Evolutionary conservation across 176 grass and related monocot genomes (phyloP).

Genomic region (Ensete ventricosum): DNA sequence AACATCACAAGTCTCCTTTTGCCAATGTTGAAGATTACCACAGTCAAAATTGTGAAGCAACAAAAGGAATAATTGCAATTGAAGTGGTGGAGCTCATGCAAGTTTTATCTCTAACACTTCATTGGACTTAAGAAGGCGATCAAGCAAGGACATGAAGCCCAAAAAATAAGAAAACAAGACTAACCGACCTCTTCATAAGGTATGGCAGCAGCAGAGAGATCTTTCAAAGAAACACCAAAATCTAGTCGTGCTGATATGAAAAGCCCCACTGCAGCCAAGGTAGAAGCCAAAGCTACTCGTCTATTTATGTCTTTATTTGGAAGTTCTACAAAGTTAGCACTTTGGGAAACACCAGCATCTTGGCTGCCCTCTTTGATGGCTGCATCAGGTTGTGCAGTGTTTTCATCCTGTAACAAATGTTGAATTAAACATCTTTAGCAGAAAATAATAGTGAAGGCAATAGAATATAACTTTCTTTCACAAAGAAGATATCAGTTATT

Average conservation of each 20-base stretch:
- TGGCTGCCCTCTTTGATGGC: slow-evolving; percentile 27
- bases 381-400: slow-evolving; percentile 23
- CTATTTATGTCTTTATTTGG: slow-evolving; percentile 76
- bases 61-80: background rate
- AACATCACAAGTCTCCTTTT: background rate
- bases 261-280: slow-evolving; percentile 43
- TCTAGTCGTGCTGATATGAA: slow-evolving; percentile 71
- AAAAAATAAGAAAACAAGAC: background rate
- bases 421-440: too few relatives aligned
- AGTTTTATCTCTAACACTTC: background rate
- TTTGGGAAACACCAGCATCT: slow-evolving; percentile 28
- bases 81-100: background rate
- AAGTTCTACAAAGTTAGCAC: slow-evolving; percentile 35
- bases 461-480: too few relatives aligned
- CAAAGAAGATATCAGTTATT: too few relatives aligned
- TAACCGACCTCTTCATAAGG: slow-evolving; percentile 60
- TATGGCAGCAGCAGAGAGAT: slow-evolving; percentile 52
- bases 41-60: background rate
- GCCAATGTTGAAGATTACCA: background rate
- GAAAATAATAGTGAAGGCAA: too few relatives aligned
- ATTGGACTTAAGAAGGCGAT: background rate
- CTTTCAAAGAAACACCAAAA: slow-evolving; percentile 74
- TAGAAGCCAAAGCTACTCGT: slow-evolving; percentile 60
- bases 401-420: slow-evolving; percentile 37
- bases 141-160: background rate